phyloP scores from a whole-genome alignment of 1,139 yeast genomes.

The Lodderomyces margitis region DNA sequence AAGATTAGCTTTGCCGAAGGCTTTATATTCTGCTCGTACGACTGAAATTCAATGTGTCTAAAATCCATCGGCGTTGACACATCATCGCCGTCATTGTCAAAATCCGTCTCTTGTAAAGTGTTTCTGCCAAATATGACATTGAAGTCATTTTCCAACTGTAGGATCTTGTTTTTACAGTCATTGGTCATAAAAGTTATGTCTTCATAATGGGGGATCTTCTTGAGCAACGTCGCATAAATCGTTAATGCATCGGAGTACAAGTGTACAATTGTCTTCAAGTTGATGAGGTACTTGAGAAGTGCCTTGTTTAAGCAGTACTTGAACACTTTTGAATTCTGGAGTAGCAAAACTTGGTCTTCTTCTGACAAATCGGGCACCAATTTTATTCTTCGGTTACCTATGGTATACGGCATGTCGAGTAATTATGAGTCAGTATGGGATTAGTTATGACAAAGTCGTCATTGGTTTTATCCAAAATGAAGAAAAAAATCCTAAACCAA shows the following conservation, averaged over 20 bases:
- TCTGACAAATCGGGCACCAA: slow-evolving; percentile 21
- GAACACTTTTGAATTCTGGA: slow-evolving; percentile 31
- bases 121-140: slow-evolving; percentile 27
- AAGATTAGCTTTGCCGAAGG: slow-evolving; percentile 21
- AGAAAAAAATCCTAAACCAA: background rate
- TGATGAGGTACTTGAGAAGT: slow-evolving; percentile 26
- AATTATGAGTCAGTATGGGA: background rate
- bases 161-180: slow-evolving; percentile 22
- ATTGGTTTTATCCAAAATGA: background rate
- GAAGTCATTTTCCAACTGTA: slow-evolving; percentile 34
- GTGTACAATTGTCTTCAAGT: slow-evolving; percentile 34
- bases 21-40: slow-evolving; percentile 28
- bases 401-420: slow-evolving; percentile 31
- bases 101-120: background rate
- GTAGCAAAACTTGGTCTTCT: slow-evolving; percentile 26
- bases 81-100: background rate
- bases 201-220: slow-evolving; percentile 42
- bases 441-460: background rate
- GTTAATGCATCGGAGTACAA: slow-evolving; percentile 39
- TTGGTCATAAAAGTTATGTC: slow-evolving; percentile 39
- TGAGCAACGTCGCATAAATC: slow-evolving; percentile 40
- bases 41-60: slow-evolving; percentile 28
- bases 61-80: background rate
- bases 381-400: slow-evolving; percentile 30
- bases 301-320: slow-evolving; percentile 35